Conservation (phyloP, 139 green algal genomes). For the Chlorella vulgaris region DNA sequence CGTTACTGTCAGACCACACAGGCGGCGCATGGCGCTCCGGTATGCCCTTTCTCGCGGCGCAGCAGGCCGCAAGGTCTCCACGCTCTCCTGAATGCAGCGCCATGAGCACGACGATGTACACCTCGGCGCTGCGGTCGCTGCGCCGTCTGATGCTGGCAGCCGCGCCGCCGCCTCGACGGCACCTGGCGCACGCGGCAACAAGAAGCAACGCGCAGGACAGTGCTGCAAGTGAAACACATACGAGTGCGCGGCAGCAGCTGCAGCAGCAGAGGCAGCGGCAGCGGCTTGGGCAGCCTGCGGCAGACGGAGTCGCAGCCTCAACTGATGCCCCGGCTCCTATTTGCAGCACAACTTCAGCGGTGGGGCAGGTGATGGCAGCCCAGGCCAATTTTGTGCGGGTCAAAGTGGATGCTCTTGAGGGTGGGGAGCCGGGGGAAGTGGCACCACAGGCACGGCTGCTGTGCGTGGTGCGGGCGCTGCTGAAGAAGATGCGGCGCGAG, state of each 20-base stretch:
- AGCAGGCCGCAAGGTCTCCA: too few species aligned
- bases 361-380: slow-evolving; percentile 55
- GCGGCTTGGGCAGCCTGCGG: too few species aligned
- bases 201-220: background rate
- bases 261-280: too few species aligned
- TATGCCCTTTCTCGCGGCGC: too few species aligned
- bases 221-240: background rate
- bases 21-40: too few species aligned
- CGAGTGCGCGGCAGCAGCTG: background rate
- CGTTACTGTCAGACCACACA: too few species aligned
- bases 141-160: background rate
- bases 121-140: background rate
- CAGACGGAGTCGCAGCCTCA: too few species aligned
- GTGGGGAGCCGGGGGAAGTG: background rate
- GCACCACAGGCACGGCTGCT: slow-evolving; percentile 70
- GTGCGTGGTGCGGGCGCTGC: slow-evolving; percentile 81
- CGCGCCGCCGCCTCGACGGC: background rate
- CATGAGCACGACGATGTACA: background rate
- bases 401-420: slow-evolving; percentile 34
- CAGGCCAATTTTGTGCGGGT: slow-evolving; percentile 88
- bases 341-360: slow-evolving; percentile 19
- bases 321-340: too few species aligned
- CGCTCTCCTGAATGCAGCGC: too few species aligned
- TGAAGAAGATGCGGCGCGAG: slow-evolving; percentile 85
- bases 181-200: background rate